phyloP scores from a whole-genome alignment of 73 alveolate species.

The Effrenium voratum region DNA sequence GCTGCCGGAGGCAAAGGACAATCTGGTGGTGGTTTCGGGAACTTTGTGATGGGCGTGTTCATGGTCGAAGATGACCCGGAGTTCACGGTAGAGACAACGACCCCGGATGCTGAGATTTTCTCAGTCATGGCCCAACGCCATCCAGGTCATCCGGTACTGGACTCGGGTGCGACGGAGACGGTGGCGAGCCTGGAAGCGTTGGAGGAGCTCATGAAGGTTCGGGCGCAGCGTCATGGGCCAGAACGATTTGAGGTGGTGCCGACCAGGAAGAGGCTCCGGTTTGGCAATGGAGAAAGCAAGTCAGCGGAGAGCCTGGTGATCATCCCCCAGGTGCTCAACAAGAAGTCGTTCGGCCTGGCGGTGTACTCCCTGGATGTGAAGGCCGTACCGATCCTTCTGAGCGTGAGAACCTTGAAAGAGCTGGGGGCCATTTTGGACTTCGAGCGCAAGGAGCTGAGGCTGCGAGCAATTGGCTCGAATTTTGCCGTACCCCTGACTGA shows the following conservation, averaged over 20 bases:
- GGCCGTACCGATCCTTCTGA: not conserved
- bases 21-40: too few species aligned
- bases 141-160: not conserved
- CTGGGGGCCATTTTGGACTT: not conserved
- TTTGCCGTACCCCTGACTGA: too few species aligned
- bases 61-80: not conserved
- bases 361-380: slow-evolving; percentile 8
- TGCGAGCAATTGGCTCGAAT: too few species aligned
- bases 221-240: not conserved
- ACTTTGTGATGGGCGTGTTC: not conserved
- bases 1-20: not conserved
- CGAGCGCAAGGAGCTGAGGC: too few species aligned
- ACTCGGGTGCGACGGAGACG: slow-evolving; percentile 14
- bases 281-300: not conserved
- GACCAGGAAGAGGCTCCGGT: not conserved
- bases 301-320: not conserved
- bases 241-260: not conserved
- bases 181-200: not conserved
- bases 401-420: not conserved
- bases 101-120: not conserved
- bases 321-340: not conserved
- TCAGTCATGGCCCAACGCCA: not conserved
- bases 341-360: not conserved
- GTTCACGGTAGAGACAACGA: not conserved
- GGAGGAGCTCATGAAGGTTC: not conserved